Evolutionary conservation across 805 yeast genomes (phyloP).

Genomic region (Yamadazyma kitorensis): DNA sequence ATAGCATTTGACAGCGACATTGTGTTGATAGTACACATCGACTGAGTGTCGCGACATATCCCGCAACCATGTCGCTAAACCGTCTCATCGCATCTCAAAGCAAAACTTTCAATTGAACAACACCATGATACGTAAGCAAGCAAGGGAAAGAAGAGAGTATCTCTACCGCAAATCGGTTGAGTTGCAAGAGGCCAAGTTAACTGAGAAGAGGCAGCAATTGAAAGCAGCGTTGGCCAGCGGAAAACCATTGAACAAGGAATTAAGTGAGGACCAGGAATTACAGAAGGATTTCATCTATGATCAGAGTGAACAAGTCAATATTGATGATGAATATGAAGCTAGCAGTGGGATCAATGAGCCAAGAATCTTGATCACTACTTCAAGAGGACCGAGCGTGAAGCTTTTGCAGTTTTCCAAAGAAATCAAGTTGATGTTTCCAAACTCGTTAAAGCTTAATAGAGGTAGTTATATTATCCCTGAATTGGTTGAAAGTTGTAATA

Average conservation of each 20-base stretch:
- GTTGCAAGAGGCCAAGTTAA: slow-evolving; percentile 81
- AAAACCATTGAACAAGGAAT: slow-evolving; percentile 81
- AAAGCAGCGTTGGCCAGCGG: slow-evolving; percentile 90
- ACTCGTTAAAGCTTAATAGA: slow-evolving; percentile 83
- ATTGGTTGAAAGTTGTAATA: slow-evolving; percentile 77
- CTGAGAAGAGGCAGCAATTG: slow-evolving; percentile 82
- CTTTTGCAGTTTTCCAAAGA: slow-evolving; percentile 92
- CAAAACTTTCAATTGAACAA: background rate
- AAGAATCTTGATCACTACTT: slow-evolving; percentile 85
- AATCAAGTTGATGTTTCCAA: slow-evolving; percentile 84
- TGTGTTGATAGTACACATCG: no score
- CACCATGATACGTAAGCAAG: slow-evolving; percentile 78
- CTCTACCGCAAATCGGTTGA: slow-evolving; percentile 85
- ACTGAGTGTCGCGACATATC: no score
- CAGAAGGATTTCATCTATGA: slow-evolving; percentile 85
- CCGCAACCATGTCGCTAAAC: no score
- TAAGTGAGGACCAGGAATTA: slow-evolving; percentile 81
- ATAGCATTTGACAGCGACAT: no score
- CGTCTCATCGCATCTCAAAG: slow-evolving; percentile 11
- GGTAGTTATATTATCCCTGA: slow-evolving; percentile 89
- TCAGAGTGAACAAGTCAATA: slow-evolving; percentile 63
- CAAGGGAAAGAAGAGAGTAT: slow-evolving; percentile 94
- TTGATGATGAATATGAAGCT: slow-evolving; percentile 91
- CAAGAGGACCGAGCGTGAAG: slow-evolving; percentile 84
- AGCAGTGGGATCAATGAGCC: slow-evolving; percentile 90